Conservation (phyloP, 2,329 filamentous ascomycete genomes). For the Colletotrichum spaethianum region DNA sequence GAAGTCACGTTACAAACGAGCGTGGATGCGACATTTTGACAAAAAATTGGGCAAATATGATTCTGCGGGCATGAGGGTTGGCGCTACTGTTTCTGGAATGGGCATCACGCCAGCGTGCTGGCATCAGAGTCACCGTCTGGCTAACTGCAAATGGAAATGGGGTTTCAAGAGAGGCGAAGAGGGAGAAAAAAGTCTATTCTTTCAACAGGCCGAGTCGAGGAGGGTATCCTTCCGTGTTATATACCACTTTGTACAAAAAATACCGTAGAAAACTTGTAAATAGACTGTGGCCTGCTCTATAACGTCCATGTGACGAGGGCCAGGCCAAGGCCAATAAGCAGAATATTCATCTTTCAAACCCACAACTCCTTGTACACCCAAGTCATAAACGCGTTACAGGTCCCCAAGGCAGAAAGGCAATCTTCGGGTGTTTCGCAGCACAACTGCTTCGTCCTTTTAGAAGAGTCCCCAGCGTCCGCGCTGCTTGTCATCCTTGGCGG, state of each 20-base stretch:
- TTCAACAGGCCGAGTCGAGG: conserved; percentile 44
- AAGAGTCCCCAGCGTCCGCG: conserved; percentile 66
- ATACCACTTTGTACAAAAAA: conserved; percentile 35
- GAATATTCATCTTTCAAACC: conserved; percentile 25
- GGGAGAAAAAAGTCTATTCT: conserved; percentile 22
- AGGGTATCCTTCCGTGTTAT: conserved; percentile 47
- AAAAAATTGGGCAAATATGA: not conserved
- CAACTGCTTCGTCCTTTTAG: conserved; percentile 45
- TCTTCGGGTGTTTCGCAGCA: not conserved
- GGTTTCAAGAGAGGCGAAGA: not conserved
- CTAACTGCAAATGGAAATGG: not conserved
- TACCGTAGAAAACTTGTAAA: conserved; percentile 10
- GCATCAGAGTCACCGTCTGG: not conserved
- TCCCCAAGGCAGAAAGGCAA: not conserved
- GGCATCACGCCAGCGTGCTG: not conserved
- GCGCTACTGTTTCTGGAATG: not conserved
- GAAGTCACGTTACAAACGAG: conserved; percentile 91
- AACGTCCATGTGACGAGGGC: not conserved
- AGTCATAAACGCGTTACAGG: conserved; percentile 37
- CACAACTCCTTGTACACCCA: conserved; percentile 35
- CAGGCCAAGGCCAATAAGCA: not conserved
- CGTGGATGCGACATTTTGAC: conserved; percentile 48
- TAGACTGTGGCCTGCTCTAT: conserved; percentile 10
- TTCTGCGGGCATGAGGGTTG: not conserved
- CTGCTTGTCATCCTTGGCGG: conserved; percentile 58